A percentile compares a stretch with the other conserved stretches of the same genome.
Evolutionary conservation across 192 early-diverging fungal genomes (phyloP).

Genomic region (Coemansia sp.): DNA sequence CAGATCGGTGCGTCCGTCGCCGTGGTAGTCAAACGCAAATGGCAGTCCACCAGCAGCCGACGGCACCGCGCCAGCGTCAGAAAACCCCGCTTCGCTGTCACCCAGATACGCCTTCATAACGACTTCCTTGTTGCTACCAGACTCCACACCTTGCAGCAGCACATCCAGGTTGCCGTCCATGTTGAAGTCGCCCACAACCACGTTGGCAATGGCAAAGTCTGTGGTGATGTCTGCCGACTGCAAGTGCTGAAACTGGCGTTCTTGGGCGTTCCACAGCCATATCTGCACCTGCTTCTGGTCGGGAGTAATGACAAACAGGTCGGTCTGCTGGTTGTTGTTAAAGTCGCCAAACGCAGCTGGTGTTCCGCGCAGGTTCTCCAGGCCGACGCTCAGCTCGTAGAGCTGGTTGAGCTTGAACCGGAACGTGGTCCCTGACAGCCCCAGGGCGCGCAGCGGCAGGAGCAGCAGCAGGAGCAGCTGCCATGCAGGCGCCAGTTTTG

Average conservation of each 20-base stretch:
- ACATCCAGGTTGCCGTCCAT: slow-evolving; percentile 88
- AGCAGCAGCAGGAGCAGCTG: too few relatives aligned
- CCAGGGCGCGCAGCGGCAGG: background rate
- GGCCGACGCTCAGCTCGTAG: slow-evolving; percentile 64
- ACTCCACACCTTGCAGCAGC: slow-evolving; percentile 67
- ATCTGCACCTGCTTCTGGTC: slow-evolving; percentile 70
- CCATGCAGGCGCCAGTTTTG: too few relatives aligned
- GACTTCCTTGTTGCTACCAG: slow-evolving; percentile 44
- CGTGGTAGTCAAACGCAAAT: slow-evolving; percentile 41
- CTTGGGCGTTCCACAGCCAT: slow-evolving; percentile 69
- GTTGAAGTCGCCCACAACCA: slow-evolving; percentile 86
- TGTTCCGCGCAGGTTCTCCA: slow-evolving; percentile 68
- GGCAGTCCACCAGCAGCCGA: slow-evolving; percentile 21
- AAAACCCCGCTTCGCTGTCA: slow-evolving; percentile 65
- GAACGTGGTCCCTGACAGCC: slow-evolving; percentile 36
- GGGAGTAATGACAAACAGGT: slow-evolving; percentile 72
- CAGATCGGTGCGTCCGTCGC: slow-evolving; percentile 21
- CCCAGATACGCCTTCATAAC: slow-evolving; percentile 75
- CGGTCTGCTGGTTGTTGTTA: slow-evolving; percentile 81
- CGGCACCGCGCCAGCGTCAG: slow-evolving; percentile 37
- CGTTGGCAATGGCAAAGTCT: slow-evolving; percentile 61
- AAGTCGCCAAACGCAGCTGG: slow-evolving; percentile 87
- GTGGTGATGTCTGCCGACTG: slow-evolving; percentile 57
- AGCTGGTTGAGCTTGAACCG: slow-evolving; percentile 60
- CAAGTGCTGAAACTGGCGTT: slow-evolving; percentile 48